These are phyloP conservation scores for Magnolia officinalis DNA, from an alignment of 164 flowering plant genomes.

Conservation along the genomic window DNA sequence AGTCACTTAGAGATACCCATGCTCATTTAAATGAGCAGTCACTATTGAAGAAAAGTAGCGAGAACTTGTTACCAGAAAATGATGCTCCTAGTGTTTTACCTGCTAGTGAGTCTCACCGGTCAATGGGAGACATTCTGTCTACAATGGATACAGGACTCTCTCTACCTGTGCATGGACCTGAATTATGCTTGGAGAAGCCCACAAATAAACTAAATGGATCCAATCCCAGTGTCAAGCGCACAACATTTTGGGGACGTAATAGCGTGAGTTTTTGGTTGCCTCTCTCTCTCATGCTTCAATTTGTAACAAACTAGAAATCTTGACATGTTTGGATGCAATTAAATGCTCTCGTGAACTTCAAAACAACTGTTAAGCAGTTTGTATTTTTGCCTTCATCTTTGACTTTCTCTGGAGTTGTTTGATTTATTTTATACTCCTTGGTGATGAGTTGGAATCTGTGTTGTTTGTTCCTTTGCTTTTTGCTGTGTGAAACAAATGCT, in stretches of 20 bases:
- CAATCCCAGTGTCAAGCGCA: slow-evolving; percentile 48
- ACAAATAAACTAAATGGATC: slow-evolving; percentile 44
- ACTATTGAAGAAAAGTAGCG: slow-evolving; percentile 36
- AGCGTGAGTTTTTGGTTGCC: slow-evolving; percentile 49
- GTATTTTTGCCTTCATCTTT: background rate
- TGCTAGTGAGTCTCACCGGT: slow-evolving; percentile 53
- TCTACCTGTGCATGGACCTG: slow-evolving; percentile 39
- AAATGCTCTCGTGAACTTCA: background rate
- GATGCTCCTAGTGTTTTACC: slow-evolving; percentile 32
- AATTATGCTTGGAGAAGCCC: slow-evolving; percentile 45
- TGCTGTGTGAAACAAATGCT: background rate
- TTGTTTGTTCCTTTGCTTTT: background rate
- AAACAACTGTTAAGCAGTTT: background rate
- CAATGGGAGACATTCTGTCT: slow-evolving; percentile 74
- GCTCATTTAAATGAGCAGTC: slow-evolving; percentile 35
- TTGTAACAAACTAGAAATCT: background rate
- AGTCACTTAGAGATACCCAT: slow-evolving; percentile 27
- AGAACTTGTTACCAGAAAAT: slow-evolving; percentile 28
- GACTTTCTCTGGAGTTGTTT: background rate
- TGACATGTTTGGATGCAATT: background rate
- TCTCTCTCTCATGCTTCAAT: background rate
- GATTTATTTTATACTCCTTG: background rate
- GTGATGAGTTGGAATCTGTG: background rate
- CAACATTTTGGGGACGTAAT: slow-evolving; percentile 85
- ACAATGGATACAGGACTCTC: slow-evolving; percentile 52